Evolutionary conservation across 306 rosid genomes (phyloP).

Genomic region (Trichosanthes truncata): DNA sequence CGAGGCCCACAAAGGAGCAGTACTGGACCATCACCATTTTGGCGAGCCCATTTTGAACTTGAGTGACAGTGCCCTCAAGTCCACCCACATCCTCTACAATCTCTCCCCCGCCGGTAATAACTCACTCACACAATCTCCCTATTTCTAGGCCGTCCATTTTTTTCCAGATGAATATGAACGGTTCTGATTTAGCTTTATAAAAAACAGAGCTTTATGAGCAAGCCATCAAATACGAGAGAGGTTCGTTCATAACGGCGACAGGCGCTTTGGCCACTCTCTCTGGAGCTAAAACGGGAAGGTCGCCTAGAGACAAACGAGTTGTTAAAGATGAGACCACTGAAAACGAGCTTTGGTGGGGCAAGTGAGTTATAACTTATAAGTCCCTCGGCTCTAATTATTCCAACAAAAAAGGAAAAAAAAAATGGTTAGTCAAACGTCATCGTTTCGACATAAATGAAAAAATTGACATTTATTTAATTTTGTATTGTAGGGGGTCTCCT

Average conservation of each 20-base stretch:
- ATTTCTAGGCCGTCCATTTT: neutral
- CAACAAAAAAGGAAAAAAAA: neutral
- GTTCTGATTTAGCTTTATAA: neutral
- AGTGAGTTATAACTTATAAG: conserved; percentile 29
- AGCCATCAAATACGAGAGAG: conserved; percentile 79
- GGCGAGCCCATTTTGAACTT: conserved; percentile 42
- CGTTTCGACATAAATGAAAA: neutral
- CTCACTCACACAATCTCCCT: neutral
- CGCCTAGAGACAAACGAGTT: conserved; percentile 83
- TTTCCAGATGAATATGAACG: neutral
- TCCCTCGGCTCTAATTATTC: neutral
- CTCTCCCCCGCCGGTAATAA: conserved; percentile 78
- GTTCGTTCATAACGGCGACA: conserved; percentile 56
- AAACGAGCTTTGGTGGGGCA: conserved; percentile 95
- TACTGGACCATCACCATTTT: conserved; percentile 21
- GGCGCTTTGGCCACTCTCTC: conserved; percentile 94
- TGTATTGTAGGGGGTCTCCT: conserved; percentile 58
- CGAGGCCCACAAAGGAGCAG: conserved; percentile 18
- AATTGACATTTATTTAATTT: neutral
- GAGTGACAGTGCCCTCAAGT: conserved; percentile 80
- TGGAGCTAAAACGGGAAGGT: conserved; percentile 91
- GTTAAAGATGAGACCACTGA: conserved; percentile 58
- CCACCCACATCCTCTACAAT: conserved; percentile 82
- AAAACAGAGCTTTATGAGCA: conserved; percentile 77
- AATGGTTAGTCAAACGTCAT: neutral